These are phyloP conservation scores for Lecanicillium sp. DNA, from an alignment of 2,329 filamentous ascomycete genomes.

Conservation along the genomic window DNA sequence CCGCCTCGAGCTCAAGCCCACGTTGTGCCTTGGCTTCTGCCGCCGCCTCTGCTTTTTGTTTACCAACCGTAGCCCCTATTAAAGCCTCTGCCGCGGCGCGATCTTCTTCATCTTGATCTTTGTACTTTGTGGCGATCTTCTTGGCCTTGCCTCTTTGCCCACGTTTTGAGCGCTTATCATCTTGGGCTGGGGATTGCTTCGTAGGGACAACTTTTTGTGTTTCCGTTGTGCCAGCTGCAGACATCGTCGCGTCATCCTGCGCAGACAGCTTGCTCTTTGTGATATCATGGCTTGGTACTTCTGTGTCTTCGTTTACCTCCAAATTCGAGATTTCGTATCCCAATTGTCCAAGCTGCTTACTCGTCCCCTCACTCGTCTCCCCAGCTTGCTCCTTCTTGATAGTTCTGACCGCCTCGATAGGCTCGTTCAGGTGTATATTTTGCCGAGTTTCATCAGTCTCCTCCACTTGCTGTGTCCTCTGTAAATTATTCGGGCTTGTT, in stretches of 20 bases:
- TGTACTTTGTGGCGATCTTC: slow-evolving; percentile 84
- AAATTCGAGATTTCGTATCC: neutral
- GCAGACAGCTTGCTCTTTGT: neutral
- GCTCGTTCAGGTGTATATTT: no score
- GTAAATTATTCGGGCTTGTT: no score
- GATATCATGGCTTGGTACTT: neutral
- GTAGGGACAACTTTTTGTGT: slow-evolving; percentile 10
- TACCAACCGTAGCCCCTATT: slow-evolving; percentile 67
- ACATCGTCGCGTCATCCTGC: neutral
- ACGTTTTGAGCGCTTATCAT: slow-evolving; percentile 46
- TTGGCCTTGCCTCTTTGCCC: slow-evolving; percentile 78
- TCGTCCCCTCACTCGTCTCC: no score
- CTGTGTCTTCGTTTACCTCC: neutral
- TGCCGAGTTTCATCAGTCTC: no score
- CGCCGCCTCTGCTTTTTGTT: slow-evolving; percentile 61
- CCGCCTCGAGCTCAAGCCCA: slow-evolving; percentile 57
- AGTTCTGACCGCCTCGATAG: no score
- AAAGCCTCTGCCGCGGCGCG: slow-evolving; percentile 73
- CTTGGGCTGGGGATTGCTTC: slow-evolving; percentile 16
- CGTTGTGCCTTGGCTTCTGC: slow-evolving; percentile 56
- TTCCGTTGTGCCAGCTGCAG: slow-evolving; percentile 12
- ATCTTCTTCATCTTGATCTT: slow-evolving; percentile 90
- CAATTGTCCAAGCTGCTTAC: no score
- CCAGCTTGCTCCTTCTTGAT: no score
- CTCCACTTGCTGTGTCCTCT: no score